phyloP scores from a whole-genome alignment of 257 asterid genomes.

The Scutellaria baicalensis region DNA sequence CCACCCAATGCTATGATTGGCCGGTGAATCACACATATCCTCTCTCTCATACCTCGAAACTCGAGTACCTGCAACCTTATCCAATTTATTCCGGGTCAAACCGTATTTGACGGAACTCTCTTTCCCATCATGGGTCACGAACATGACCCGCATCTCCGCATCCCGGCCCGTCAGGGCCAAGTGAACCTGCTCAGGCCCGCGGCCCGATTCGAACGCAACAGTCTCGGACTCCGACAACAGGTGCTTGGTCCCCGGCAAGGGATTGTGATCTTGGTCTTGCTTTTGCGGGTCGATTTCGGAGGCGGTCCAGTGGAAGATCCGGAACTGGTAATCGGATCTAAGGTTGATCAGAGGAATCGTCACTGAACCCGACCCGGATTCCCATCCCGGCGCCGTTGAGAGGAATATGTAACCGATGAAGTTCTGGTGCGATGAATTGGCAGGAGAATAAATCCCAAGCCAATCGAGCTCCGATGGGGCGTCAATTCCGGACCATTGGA shows the following conservation, averaged over 20 bases:
- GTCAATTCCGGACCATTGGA: conserved; percentile 70
- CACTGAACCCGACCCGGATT: conserved; percentile 77
- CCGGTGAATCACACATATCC: conserved; percentile 84
- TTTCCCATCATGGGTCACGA: conserved; percentile 72
- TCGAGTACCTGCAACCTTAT: conserved; percentile 34
- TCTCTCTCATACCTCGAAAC: conserved; percentile 72
- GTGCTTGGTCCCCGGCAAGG: conserved; percentile 76
- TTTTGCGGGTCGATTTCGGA: conserved; percentile 57
- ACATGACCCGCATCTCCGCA: conserved; percentile 96
- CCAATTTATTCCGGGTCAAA: conserved; percentile 30
- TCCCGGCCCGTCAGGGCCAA: conserved; percentile 65
- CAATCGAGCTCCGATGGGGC: conserved; percentile 70
- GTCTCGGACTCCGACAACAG: conserved; percentile 55
- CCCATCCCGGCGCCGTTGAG: conserved; percentile 55
- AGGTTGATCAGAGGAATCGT: conserved; percentile 63
- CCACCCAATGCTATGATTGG: conserved; percentile 81
- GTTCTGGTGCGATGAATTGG: conserved; percentile 43
- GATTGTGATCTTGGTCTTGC: conserved; percentile 77
- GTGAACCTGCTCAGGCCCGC: conserved; percentile 88
- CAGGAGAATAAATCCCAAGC: conserved; percentile 83
- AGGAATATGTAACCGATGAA: conserved; percentile 79
- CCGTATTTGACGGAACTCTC: conserved; percentile 68
- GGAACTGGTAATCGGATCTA: conserved; percentile 72
- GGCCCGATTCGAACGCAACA: conserved; percentile 41
- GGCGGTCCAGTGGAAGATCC: conserved; percentile 75